Percentiles rank a stretch among this genome's conserved stretches.
These are phyloP conservation scores for Fusarium lyarnte DNA, from an alignment of 2,329 filamentous ascomycete species.

Conservation along the genomic window DNA sequence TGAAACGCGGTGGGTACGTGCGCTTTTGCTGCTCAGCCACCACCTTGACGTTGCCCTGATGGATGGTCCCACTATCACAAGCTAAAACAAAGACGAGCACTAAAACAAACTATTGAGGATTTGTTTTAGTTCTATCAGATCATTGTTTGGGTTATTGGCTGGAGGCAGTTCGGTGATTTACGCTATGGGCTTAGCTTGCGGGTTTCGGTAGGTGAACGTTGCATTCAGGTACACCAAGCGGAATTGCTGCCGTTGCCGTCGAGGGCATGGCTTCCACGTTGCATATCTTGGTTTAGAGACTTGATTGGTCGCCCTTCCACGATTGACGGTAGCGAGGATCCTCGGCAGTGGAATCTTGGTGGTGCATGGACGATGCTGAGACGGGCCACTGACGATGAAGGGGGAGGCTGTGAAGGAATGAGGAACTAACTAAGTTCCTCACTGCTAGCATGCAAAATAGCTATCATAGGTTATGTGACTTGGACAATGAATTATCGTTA, in stretches of 20 bases:
- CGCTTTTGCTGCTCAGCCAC: background rate
- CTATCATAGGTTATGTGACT: no score
- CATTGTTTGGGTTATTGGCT: background rate
- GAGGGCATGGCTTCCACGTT: background rate
- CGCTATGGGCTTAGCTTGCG: background rate
- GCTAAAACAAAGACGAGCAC: background rate
- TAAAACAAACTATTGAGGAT: background rate
- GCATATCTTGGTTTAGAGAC: background rate
- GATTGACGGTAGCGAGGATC: background rate
- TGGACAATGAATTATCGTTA: no score
- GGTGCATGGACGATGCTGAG: no score
- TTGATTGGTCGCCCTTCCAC: background rate
- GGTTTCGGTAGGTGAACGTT: background rate
- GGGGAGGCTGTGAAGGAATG: background rate
- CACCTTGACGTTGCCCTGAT: background rate
- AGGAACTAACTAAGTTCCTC: background rate
- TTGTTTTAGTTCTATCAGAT: background rate
- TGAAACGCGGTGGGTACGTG: background rate
- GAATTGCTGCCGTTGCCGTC: background rate
- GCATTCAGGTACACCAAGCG: background rate
- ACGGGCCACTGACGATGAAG: background rate
- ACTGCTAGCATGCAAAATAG: no score
- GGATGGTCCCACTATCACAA: background rate
- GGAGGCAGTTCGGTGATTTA: background rate
- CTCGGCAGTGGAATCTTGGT: background rate